phyloP scores from a whole-genome alignment of 306 rosid species.

The Sesbania bispinosa region DNA sequence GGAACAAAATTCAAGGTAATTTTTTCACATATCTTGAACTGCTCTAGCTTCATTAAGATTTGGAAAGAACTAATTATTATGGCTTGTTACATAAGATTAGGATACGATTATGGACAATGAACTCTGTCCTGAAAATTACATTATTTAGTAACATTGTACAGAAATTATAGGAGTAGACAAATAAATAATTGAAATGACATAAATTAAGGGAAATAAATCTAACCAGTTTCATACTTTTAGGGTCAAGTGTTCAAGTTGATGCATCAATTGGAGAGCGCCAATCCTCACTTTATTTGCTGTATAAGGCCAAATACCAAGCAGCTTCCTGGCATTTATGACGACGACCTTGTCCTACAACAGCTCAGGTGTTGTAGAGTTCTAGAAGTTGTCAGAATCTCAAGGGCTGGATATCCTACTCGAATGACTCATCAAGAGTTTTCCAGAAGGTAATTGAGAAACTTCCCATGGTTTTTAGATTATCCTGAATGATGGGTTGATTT shows the following conservation, averaged over 20 bases:
- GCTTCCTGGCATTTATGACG: conserved; percentile 67
- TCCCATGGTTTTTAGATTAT: conserved; percentile 3
- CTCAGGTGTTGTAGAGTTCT: conserved; percentile 63
- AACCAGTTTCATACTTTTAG: conserved; percentile 40
- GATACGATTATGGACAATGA: conserved; percentile 15
- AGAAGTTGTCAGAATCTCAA: conserved; percentile 71
- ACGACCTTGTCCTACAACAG: conserved; percentile 71
- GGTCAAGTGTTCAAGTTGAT: conserved; percentile 70
- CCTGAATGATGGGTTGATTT: conserved; percentile 26
- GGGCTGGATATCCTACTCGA: conserved; percentile 78
- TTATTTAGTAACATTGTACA: too few species aligned
- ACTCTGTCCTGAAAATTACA: conserved; percentile 5
- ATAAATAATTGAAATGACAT: not conserved
- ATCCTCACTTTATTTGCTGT: conserved; percentile 87
- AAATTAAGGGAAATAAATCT: conserved; percentile 17
- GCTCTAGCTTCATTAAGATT: conserved; percentile 16
- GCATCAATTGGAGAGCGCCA: conserved; percentile 70
- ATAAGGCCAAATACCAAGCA: conserved; percentile 75
- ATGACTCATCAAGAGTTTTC: conserved; percentile 83
- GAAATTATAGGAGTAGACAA: too few species aligned
- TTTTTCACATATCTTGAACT: conserved; percentile 15
- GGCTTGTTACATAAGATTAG: conserved; percentile 13
- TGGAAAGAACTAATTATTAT: not conserved
- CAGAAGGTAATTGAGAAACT: conserved; percentile 51
- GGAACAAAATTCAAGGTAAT: conserved; percentile 73